A percentile compares a stretch with the other conserved stretches of the same genome.
Evolutionary conservation across 1,284 basidiomycete genomes (phyloP).

Genomic region (Papiliotrema nemorosa): DNA sequence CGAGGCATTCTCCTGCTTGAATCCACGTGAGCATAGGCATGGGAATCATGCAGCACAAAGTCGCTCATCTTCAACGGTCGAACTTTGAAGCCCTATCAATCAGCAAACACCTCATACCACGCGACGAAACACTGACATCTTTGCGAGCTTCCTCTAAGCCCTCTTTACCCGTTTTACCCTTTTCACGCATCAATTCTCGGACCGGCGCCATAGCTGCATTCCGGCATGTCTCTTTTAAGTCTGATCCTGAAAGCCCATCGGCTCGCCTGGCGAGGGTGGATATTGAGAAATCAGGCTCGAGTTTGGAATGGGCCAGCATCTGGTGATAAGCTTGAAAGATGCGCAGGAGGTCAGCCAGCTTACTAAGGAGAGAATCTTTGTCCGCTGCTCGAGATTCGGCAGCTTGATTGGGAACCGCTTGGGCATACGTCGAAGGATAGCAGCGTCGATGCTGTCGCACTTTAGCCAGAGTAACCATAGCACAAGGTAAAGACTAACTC

Average conservation of each 20-base stretch:
- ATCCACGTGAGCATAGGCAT: conserved; percentile 46
- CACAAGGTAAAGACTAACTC: conserved; percentile 40
- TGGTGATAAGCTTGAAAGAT: conserved; percentile 37
- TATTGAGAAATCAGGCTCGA: conserved; percentile 65
- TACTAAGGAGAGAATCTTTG: conserved; percentile 85
- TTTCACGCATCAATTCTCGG: conserved; percentile 72
- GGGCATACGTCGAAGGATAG: conserved; percentile 93
- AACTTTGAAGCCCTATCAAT: conserved; percentile 64
- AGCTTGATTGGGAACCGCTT: conserved; percentile 91
- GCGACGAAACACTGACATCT: conserved; percentile 36
- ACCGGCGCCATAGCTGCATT: conserved; percentile 89
- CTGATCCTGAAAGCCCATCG: conserved; percentile 81
- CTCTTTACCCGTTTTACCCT: conserved; percentile 50
- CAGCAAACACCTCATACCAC: not conserved
- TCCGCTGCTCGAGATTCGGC: conserved; percentile 75
- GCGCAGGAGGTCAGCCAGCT: conserved; percentile 20
- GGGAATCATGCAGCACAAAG: conserved; percentile 62
- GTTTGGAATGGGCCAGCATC: conserved; percentile 78
- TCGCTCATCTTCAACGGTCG: conserved; percentile 67
- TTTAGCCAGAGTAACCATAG: conserved; percentile 4
- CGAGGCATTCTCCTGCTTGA: conserved; percentile 26
- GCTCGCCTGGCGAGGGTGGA: conserved; percentile 66
- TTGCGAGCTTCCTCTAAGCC: conserved; percentile 47
- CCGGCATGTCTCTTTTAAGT: conserved; percentile 90
- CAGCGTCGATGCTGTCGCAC: conserved; percentile 87